Evolutionary conservation across 768 basidiomycete species (phyloP), one percentile per base, ranked within the genome.

Genomic region (Lyophyllum decastes): DNA sequence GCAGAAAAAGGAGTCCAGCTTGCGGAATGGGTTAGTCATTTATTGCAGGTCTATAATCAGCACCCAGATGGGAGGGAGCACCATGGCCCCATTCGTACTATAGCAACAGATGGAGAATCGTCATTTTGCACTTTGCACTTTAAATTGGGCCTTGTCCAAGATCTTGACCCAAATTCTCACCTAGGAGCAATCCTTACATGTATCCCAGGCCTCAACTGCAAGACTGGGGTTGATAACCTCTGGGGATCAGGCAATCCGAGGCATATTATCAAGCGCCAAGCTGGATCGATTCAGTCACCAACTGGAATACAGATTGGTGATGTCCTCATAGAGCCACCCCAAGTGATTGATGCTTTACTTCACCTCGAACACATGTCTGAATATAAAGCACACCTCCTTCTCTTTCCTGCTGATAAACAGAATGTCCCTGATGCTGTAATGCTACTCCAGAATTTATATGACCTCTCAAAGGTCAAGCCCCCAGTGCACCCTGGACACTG

Each of bases 261-360:
- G 50, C 72, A 73, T 58, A 61, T 73, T 4, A 41, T 65, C 33
- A 73, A 73, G 54, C 59, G 66, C 7, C 66, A 68, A 59, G 71
- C 65, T 17, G 65, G 70, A 19, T 4, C 4, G 41, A 6, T 43
- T 11, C 3, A 19, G 7, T 43, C 41, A 2, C 12, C 41, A 21
- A 43, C 6, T 5, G 41, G 41, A 21, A 43, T 11, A 22, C 41
- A 43, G 11, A 22, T 43, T 43, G 41, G 41, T 4, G 21, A 21
- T 5, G 11, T 2, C 6, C 6, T 21, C 14, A 43, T 43, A 5
- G n/a, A 19, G 11, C 41, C 4, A 4, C n/a, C 19, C 5, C n/a
- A 43, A 6, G 16, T 43, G 6, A 4, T 19, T 3, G 2, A 19
- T 4, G 41, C 41, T 4, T 43, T 43, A 19, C 19, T 5, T 4